Evolutionary conservation across 1,139 yeast genomes (phyloP).

Genomic region (Magnusiomyces magnusii): DNA sequence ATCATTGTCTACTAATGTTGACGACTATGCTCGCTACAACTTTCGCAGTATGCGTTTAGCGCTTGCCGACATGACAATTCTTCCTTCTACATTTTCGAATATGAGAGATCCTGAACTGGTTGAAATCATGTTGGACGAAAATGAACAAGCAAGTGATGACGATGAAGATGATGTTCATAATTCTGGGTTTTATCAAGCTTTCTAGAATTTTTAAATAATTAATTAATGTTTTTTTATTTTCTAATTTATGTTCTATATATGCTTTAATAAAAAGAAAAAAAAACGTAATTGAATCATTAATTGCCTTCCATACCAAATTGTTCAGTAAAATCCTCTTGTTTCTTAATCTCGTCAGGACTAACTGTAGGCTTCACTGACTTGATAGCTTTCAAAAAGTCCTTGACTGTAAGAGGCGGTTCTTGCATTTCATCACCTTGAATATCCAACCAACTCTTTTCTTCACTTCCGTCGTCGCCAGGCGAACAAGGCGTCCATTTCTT

Average conservation of each 20-base stretch:
- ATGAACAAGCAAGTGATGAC: background rate
- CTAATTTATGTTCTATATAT: too few species aligned
- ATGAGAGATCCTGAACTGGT: slow-evolving; percentile 2
- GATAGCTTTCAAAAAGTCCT: slow-evolving; percentile 90
- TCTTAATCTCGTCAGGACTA: slow-evolving; percentile 68
- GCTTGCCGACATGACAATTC: background rate
- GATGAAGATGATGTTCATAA: background rate
- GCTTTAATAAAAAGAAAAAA: too few species aligned
- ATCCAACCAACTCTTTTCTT: slow-evolving; percentile 91
- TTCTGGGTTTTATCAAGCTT: background rate
- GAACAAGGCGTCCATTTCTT: slow-evolving; percentile 80
- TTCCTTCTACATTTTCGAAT: background rate
- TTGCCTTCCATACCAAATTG: slow-evolving; percentile 96
- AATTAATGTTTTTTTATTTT: background rate
- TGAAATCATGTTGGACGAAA: background rate
- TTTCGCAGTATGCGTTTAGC: background rate
- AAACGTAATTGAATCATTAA: background rate
- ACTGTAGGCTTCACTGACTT: slow-evolving; percentile 94
- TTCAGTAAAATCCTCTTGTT: slow-evolving; percentile 81
- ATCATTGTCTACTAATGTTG: background rate
- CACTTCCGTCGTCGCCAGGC: slow-evolving; percentile 85
- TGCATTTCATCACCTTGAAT: slow-evolving; percentile 79
- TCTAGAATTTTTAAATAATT: background rate
- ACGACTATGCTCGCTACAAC: background rate
- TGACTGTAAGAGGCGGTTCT: slow-evolving; percentile 84